Evolutionary conservation across 768 basidiomycete species (phyloP), one percentile per base, ranked within the genome.

Genomic region (Suillus alpinus): DNA sequence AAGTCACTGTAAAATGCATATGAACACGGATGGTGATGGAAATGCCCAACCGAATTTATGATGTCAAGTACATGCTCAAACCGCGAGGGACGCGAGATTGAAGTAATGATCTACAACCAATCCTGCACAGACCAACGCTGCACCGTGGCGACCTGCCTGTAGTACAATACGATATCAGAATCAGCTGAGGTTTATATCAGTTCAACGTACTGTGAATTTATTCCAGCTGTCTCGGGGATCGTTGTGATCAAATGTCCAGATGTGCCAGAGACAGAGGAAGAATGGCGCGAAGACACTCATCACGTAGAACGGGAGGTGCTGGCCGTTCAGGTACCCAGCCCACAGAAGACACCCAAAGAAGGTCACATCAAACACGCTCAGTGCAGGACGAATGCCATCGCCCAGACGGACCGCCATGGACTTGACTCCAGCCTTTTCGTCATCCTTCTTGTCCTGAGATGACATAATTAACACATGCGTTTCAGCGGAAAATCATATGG

Each of bases 401-500:
- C 86, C 88, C 67, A 89, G 90, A 14, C 89, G 78, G 47, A 92
- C 81, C 0, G 91, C 90, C 29, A 88, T 92, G 7, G 89, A 92
- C 62, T 86, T 84, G 43, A 92, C 84, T n/a, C 87, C 88, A 59
- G 83, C 85, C 56, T 83, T 80, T 43, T 86, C 71, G 71, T 92
- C 91, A 74, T 92, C 91, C 59, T 79, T 73, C 59, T 87, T 86
- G 71, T 93, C 91, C 77, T 91, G 84, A 69, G 88, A 91, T 18
- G 88, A 90, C 68, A 91, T 91, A 61, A 89, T 86, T 13, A 87
- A 87, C 69, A 89, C 80, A 36, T 13, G 36, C 31, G 1, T 12
- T 26, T 29, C 26, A 36, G 1, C 23, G 31, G 0, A 23, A 8
- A 18, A 55, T 7, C 3, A 26, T 3, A 26, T 6, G 4, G 14